These are phyloP conservation scores for Lippia alba DNA, from an alignment of 305 asterid species.

Conservation along the genomic window DNA sequence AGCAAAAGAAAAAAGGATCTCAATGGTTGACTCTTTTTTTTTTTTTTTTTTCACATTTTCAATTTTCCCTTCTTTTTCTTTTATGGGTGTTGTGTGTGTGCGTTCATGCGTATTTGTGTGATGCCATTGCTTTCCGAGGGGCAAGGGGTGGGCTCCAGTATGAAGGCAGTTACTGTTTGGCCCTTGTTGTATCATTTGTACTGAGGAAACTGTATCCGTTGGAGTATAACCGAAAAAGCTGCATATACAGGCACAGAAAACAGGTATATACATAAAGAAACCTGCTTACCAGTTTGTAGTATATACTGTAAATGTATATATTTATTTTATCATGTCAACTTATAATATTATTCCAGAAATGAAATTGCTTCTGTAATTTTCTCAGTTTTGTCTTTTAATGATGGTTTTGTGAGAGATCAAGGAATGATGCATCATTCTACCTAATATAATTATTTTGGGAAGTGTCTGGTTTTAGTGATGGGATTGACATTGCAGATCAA, in stretches of 20 bases:
- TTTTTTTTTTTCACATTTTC: too few relatives aligned
- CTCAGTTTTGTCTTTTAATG: constrained; percentile 18
- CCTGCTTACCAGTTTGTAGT: constrained; percentile 32
- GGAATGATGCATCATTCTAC: constrained; percentile 33
- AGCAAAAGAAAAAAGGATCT: constrained; percentile 73
- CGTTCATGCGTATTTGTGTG: too few relatives aligned
- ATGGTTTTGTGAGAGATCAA: constrained; percentile 26
- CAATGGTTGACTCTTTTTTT: constrained; percentile 39
- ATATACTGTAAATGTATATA: constrained; percentile 37
- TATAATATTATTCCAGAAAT: constrained; percentile 21
- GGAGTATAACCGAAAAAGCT: constrained; percentile 24
- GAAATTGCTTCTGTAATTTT: constrained; percentile 26
- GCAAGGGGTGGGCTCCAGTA: background rate
- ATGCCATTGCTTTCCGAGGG: too few relatives aligned
- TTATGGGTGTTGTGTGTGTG: too few relatives aligned
- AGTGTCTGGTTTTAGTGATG: too few relatives aligned
- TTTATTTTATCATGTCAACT: constrained; percentile 27
- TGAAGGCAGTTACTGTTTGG: constrained; percentile 15
- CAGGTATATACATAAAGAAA: constrained; percentile 38
- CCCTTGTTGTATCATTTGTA: constrained; percentile 31
- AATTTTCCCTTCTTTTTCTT: too few relatives aligned
- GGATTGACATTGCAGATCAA: background rate
- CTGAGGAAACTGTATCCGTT: constrained; percentile 14
- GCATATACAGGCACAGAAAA: constrained; percentile 39
- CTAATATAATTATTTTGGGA: constrained; percentile 4